A percentile compares a stretch with the other conserved stretches of the same genome.
Evolutionary conservation across 495 filamentous ascomycete species (phyloP).

Genomic region (Penicillium bialowiezense): DNA sequence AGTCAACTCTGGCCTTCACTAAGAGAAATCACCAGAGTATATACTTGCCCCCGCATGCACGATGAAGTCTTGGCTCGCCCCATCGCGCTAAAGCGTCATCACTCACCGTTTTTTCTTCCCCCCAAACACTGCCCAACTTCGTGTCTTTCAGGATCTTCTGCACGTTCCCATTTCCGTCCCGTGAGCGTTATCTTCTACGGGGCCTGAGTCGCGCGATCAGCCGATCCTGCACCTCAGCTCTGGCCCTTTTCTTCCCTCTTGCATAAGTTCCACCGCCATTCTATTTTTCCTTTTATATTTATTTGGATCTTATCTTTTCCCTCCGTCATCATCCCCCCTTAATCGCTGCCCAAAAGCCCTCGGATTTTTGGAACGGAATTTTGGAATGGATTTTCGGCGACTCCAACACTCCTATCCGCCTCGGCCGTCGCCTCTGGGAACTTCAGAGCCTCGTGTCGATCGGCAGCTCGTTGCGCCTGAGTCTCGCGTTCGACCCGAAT

Average conservation of each 20-base stretch:
- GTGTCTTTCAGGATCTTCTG: conserved; percentile 1
- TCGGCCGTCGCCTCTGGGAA: conserved; percentile 3
- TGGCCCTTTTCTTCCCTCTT: conserved; percentile 9
- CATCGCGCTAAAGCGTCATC: conserved; percentile 24
- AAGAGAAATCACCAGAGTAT: no score
- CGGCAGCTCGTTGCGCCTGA: conserved; percentile 13
- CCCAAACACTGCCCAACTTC: conserved; percentile 2
- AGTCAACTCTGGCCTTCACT: background rate
- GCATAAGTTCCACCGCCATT: conserved; percentile 16
- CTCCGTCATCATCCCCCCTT: background rate
- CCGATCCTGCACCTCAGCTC: conserved; percentile 20
- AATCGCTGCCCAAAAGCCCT: conserved; percentile 1
- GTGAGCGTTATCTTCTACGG: conserved; percentile 16
- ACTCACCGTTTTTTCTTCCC: conserved; percentile 18
- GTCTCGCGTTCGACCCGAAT: conserved; percentile 19
- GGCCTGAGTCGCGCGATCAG: conserved; percentile 19
- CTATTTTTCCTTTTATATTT: background rate
- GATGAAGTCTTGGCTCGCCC: conserved; percentile 22
- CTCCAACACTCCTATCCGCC: conserved; percentile 8
- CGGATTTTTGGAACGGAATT: background rate
- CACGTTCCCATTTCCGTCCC: conserved; percentile 10
- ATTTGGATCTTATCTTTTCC: no score
- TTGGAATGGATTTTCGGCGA: conserved; percentile 5
- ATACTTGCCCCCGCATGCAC: conserved; percentile 17
- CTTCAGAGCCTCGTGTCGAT: conserved; percentile 3